Percentiles rank a stretch among this genome's conserved stretches.
Evolutionary conservation across 2,329 filamentous ascomycete genomes (phyloP).

Genomic region (Colletotrichum ledebouriae): DNA sequence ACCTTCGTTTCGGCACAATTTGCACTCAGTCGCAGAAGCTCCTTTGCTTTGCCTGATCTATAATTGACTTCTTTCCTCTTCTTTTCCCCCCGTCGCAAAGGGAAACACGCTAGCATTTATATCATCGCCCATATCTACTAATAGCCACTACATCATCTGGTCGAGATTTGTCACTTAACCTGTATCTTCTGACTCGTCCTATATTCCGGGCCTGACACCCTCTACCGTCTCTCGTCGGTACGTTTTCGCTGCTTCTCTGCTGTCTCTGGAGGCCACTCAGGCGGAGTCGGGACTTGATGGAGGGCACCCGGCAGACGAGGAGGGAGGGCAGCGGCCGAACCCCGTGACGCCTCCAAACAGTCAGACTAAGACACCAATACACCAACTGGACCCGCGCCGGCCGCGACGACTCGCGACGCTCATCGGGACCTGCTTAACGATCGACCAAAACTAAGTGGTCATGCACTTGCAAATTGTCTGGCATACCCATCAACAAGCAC

Average conservation of each 20-base stretch:
- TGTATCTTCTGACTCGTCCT: constrained; percentile 42
- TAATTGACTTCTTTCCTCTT: constrained; percentile 17
- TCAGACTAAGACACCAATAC: constrained; percentile 37
- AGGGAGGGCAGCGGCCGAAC: constrained; percentile 34
- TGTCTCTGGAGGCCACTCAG: constrained; percentile 21
- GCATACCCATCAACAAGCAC: constrained; percentile 20
- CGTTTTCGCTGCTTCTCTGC: constrained; percentile 17
- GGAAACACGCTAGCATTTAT: constrained; percentile 41
- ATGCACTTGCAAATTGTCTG: constrained; percentile 31
- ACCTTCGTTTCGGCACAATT: not conserved
- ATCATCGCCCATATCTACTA: constrained; percentile 15
- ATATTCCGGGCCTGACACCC: constrained; percentile 33
- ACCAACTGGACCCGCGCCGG: constrained; percentile 36
- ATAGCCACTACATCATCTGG: constrained; percentile 38
- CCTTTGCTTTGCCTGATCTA: not conserved
- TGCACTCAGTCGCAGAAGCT: not conserved
- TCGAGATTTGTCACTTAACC: constrained; percentile 32
- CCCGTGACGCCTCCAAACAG: constrained; percentile 40
- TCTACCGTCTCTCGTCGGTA: constrained; percentile 16
- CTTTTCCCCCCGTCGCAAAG: constrained; percentile 10
- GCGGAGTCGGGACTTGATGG: constrained; percentile 30
- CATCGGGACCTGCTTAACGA: constrained; percentile 42
- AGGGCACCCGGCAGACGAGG: constrained; percentile 13
- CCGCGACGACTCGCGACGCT: constrained; percentile 32
- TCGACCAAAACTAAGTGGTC: constrained; percentile 36